phyloP scores from a whole-genome alignment of 495 filamentous ascomycete genomes.

The Aspergillus cavernicola region DNA sequence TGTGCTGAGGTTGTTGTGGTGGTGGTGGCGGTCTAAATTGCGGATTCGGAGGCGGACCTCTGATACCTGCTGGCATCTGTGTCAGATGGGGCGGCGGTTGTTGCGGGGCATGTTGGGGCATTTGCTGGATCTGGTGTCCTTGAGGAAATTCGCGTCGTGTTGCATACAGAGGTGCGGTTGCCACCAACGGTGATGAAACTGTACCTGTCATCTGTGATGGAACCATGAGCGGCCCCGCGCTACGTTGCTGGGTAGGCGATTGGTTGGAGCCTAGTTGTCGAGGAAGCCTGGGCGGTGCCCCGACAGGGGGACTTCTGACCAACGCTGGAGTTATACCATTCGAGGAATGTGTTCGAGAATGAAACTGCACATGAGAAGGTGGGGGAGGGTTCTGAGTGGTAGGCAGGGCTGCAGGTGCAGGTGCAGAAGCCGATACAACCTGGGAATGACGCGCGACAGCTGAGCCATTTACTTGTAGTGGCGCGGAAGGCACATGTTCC shows the following conservation, averaged over 20 bases:
- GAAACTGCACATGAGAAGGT: neutral
- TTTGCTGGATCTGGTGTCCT: slow-evolving; percentile 2
- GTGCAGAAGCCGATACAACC: neutral
- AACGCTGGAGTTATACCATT: neutral
- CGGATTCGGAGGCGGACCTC: neutral
- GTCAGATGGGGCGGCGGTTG: neutral
- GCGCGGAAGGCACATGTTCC: neutral
- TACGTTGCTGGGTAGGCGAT: neutral
- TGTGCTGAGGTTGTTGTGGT: neutral
- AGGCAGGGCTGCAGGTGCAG: neutral
- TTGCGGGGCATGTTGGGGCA: neutral
- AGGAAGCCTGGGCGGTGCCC: neutral
- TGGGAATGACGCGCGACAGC: neutral
- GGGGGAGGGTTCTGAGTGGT: neutral
- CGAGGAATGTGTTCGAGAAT: neutral
- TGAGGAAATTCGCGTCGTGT: neutral
- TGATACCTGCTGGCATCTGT: neutral
- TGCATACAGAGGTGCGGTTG: neutral
- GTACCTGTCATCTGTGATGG: neutral
- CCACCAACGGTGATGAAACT: neutral
- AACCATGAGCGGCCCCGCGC: neutral
- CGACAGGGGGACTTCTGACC: slow-evolving; percentile 1
- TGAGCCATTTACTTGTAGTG: too few species aligned
- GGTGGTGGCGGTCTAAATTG: neutral
- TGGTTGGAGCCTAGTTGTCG: neutral